phyloP scores from a whole-genome alignment of 164 flowering plant species.

The Saururus chinensis region DNA sequence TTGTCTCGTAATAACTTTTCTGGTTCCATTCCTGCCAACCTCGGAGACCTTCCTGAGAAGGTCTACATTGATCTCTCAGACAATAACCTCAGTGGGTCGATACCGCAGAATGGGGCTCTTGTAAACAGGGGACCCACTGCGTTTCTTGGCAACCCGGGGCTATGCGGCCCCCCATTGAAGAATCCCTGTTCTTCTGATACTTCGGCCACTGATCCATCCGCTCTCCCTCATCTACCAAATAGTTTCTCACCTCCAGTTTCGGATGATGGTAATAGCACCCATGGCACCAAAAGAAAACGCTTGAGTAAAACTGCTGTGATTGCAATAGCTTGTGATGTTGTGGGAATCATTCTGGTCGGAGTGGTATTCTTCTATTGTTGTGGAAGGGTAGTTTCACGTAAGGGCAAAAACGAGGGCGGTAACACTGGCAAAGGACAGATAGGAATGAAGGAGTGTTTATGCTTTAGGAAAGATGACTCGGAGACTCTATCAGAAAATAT shows the following conservation, averaged over 20 bases:
- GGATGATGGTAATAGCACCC: slow-evolving; percentile 6
- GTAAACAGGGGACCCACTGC: slow-evolving; percentile 96
- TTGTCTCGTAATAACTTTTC: slow-evolving; percentile 67
- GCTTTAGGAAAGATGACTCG: slow-evolving; percentile 73
- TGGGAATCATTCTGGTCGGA: slow-evolving; percentile 71
- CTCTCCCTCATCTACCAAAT: slow-evolving; percentile 54
- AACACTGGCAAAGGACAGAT: slow-evolving; percentile 11
- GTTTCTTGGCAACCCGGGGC: slow-evolving; percentile 69
- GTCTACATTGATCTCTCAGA: slow-evolving; percentile 82
- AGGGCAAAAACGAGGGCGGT: slow-evolving; percentile 21
- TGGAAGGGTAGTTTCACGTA: slow-evolving; percentile 37
- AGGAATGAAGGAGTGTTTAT: slow-evolving; percentile 49
- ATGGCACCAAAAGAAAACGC: slow-evolving; percentile 26
- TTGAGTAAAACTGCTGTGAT: slow-evolving; percentile 49
- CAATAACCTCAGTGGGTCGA: slow-evolving; percentile 81
- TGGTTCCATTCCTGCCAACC: slow-evolving; percentile 68
- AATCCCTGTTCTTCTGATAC: slow-evolving; percentile 43
- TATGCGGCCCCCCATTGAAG: slow-evolving; percentile 95
- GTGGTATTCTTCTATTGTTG: slow-evolving; percentile 67
- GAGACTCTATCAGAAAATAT: slow-evolving; percentile 63
- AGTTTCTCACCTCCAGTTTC: slow-evolving; percentile 27
- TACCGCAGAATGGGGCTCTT: slow-evolving; percentile 85
- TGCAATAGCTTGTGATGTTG: slow-evolving; percentile 58
- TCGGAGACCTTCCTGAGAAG: slow-evolving; percentile 86
- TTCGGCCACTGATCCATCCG: slow-evolving; percentile 24